phyloP scores from a whole-genome alignment of 225 moss, liverwort and hornwort species.

The Sphagnum contortum region DNA sequence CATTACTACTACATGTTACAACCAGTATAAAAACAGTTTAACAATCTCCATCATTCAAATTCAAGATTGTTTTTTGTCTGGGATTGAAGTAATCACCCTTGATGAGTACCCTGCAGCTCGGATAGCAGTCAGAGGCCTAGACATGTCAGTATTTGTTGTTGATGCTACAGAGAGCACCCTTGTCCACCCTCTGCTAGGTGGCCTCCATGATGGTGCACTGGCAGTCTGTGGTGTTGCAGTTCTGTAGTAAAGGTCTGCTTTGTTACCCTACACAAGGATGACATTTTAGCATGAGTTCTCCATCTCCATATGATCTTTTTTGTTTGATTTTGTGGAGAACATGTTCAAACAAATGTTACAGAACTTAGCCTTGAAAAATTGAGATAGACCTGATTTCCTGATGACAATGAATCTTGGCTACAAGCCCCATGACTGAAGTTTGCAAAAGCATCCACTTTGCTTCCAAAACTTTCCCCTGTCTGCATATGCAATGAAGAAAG shows the following conservation, averaged over 20 bases:
- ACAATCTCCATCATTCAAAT: too few relatives aligned
- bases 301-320: too few relatives aligned
- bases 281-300: too few relatives aligned
- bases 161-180: conserved; percentile 44
- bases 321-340: too few relatives aligned
- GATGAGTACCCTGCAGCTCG: conserved; percentile 71
- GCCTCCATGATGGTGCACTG: conserved; percentile 48
- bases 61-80: too few relatives aligned
- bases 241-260: conserved; percentile 16
- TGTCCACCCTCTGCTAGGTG: conserved; percentile 48
- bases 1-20: neutral
- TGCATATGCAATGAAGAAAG: too few relatives aligned
- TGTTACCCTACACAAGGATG: conserved; percentile 11
- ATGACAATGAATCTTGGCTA: conserved; percentile 48
- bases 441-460: conserved; percentile 17
- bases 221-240: conserved; percentile 37
- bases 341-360: too few relatives aligned
- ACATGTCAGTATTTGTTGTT: conserved; percentile 32
- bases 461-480: conserved; percentile 5
- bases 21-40: neutral
- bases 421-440: conserved; percentile 19
- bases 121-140: conserved; percentile 56
- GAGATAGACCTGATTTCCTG: conserved; percentile 45
- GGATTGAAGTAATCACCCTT: conserved; percentile 18
- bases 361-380: too few relatives aligned